Percentiles rank a stretch among this genome's conserved stretches.
Conservation (phyloP, 2,329 filamentous ascomycete species). For the Xylariaceae sp. region DNA sequence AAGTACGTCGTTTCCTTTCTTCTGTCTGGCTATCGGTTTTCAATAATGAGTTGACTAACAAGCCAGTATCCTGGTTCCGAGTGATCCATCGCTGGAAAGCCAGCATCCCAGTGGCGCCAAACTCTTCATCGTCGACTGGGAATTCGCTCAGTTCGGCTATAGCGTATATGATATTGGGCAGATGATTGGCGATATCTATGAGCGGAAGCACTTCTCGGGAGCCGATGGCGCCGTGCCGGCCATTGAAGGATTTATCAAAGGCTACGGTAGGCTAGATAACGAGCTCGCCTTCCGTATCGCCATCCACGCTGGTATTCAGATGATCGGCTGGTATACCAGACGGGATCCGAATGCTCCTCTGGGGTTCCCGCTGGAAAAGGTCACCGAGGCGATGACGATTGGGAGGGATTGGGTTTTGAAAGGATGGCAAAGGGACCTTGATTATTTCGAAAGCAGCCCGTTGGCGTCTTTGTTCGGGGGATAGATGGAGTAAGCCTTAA, state of each 20-base stretch:
- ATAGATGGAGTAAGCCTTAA: too few relatives aligned
- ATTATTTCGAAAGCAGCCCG: conserved; percentile 4
- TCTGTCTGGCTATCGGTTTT: not conserved
- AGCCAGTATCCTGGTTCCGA: conserved; percentile 5
- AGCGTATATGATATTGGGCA: conserved; percentile 50
- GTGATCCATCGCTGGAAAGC: not conserved
- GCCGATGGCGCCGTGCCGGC: conserved; percentile 38
- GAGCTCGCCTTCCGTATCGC: conserved; percentile 48
- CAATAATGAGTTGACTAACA: not conserved
- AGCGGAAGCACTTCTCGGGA: conserved; percentile 45
- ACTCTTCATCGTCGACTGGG: conserved; percentile 52
- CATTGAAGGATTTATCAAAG: conserved; percentile 47
- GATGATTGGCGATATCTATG: conserved; percentile 51
- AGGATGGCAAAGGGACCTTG: conserved; percentile 2
- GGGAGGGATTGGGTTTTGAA: conserved; percentile 19
- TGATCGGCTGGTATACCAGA: conserved; percentile 36
- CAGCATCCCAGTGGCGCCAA: not conserved
- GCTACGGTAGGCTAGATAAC: conserved; percentile 45
- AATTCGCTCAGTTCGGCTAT: conserved; percentile 47
- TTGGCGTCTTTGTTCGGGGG: not conserved
- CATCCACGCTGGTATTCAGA: conserved; percentile 50
- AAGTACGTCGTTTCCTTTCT: conserved; percentile 44
- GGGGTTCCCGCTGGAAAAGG: not conserved
- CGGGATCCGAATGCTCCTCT: conserved; percentile 7
- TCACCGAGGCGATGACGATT: conserved; percentile 7